Conservation (phyloP, 441 rosid genomes). For the Metrosideros polymorpha region DNA sequence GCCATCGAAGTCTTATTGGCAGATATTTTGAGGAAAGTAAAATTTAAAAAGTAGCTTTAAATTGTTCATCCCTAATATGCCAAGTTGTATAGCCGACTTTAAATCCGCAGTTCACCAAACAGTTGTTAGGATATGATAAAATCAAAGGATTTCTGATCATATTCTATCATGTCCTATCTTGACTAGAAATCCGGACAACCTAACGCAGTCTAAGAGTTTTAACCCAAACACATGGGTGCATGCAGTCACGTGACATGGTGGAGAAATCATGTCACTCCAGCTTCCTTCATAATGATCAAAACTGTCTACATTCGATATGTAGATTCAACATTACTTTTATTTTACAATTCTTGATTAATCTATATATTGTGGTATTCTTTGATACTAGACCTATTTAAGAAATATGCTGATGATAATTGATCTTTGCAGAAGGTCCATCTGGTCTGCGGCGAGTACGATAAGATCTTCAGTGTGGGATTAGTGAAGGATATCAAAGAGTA, state of each 20-base stretch:
- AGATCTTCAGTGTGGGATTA: conserved; percentile 7
- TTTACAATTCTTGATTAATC: background rate
- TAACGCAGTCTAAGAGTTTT: too few species aligned
- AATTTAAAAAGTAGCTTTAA: too few species aligned
- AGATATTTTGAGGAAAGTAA: too few species aligned
- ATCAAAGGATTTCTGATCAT: too few species aligned
- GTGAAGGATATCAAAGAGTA: conserved; percentile 14
- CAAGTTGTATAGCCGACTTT: too few species aligned
- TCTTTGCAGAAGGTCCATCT: conserved; percentile 23
- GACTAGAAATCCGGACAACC: too few species aligned
- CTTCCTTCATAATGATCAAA: background rate
- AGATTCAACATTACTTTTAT: background rate
- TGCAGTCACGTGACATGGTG: background rate
- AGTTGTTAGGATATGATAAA: too few species aligned
- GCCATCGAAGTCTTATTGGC: too few species aligned
- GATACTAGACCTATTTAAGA: background rate
- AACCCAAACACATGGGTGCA: background rate
- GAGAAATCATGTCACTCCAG: background rate
- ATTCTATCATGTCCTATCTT: too few species aligned
- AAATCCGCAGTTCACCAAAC: too few species aligned
- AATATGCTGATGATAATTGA: background rate
- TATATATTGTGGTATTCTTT: background rate
- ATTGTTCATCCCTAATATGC: too few species aligned
- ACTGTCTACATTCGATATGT: background rate
- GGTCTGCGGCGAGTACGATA: conserved; percentile 27